Conservation (phyloP, 139 green algal species). For the Edaphochlamys debaryana region DNA sequence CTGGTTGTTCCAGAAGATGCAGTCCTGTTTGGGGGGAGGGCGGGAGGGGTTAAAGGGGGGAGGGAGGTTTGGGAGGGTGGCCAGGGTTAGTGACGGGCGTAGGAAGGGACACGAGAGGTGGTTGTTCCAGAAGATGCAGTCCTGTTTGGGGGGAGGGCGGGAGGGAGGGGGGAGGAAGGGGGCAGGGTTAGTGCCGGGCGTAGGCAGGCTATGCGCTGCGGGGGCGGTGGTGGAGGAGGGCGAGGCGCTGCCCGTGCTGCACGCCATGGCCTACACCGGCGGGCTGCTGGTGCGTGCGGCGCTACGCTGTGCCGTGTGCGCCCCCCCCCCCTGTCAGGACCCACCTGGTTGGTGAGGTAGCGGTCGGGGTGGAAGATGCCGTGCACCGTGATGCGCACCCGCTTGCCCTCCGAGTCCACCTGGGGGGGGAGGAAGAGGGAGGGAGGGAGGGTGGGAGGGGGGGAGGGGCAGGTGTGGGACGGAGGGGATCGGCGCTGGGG, state of each 20-base stretch:
- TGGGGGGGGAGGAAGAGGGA: too few relatives aligned
- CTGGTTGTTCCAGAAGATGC: slow-evolving; percentile 24
- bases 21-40: background rate
- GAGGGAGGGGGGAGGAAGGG: background rate
- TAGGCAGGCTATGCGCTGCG: too few relatives aligned
- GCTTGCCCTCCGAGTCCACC: slow-evolving; percentile 15
- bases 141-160: background rate
- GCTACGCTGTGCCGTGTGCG: too few relatives aligned
- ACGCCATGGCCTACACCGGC: too few relatives aligned
- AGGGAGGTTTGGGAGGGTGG: background rate
- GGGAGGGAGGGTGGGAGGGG: too few relatives aligned
- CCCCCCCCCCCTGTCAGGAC: background rate
- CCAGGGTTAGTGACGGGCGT: background rate
- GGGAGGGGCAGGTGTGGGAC: too few relatives aligned
- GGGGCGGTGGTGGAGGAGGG: too few relatives aligned
- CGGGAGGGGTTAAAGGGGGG: background rate
- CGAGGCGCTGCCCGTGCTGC: too few relatives aligned
- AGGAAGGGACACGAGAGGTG: too few relatives aligned
- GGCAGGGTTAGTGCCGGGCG: background rate
- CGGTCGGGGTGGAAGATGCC: slow-evolving; percentile 17
- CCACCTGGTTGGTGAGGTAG: slow-evolving; percentile 27
- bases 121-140: slow-evolving; percentile 27
- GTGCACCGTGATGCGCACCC: slow-evolving; percentile 5
- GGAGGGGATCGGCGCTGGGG: too few relatives aligned
- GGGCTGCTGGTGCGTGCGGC: too few relatives aligned